Conservation (phyloP, 2,329 filamentous ascomycete species). For the Periconia sp. region DNA sequence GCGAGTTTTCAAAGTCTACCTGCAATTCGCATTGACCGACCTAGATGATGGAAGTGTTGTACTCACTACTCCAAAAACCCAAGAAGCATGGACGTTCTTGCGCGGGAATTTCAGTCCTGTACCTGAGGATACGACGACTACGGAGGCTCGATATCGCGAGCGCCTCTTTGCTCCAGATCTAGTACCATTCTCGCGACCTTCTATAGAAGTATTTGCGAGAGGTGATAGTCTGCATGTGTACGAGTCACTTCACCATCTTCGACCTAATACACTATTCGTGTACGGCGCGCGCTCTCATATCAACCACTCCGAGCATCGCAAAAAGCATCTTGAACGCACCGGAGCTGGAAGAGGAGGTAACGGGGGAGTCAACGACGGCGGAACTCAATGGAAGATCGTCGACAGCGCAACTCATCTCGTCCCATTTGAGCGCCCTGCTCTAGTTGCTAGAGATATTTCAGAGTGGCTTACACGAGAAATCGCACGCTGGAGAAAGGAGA, state of each 20-base stretch:
- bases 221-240: constrained; percentile 9
- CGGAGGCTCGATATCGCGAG: constrained; percentile 14
- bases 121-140: constrained; percentile 7
- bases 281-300: constrained; percentile 21
- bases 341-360: constrained; percentile 19
- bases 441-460: constrained; percentile 8
- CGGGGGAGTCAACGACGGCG: constrained; percentile 17
- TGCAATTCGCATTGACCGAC: constrained; percentile 13
- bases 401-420: constrained; percentile 17
- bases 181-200: constrained; percentile 6
- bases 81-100: constrained; percentile 27
- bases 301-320: constrained; percentile 14
- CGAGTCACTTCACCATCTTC: constrained; percentile 10
- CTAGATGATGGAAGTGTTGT: constrained; percentile 12
- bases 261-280: constrained; percentile 16
- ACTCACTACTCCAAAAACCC: constrained; percentile 23
- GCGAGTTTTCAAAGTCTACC: constrained; percentile 12
- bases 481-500: constrained; percentile 18
- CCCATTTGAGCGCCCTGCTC: constrained; percentile 17
- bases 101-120: constrained; percentile 16
- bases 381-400: constrained; percentile 12
- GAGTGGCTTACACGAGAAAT: constrained; percentile 21
- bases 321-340: constrained; percentile 7
- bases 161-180: constrained; percentile 17
- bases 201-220: constrained; percentile 5